Evolutionary conservation across 2,329 filamentous ascomycete genomes (phyloP).

Genomic region (Ophiostoma populinum): DNA sequence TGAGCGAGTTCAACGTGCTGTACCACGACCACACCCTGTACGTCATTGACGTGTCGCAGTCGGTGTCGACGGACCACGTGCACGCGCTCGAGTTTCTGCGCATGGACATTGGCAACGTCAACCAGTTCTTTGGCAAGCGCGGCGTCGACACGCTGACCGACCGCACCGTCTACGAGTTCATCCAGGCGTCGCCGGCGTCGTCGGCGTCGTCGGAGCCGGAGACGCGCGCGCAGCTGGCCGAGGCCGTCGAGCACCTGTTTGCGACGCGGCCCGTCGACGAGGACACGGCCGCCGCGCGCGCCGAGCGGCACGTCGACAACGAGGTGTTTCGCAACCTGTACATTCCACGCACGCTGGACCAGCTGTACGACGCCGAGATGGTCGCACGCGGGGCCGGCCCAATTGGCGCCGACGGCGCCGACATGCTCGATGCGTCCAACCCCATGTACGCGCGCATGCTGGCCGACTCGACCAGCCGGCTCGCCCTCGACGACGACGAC

Average conservation of each 20-base stretch:
- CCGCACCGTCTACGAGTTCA: constrained; percentile 66
- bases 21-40: constrained; percentile 71
- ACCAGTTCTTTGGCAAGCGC: constrained; percentile 78
- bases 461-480: no score
- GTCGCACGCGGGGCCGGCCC: constrained; percentile 26
- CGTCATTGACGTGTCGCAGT: constrained; percentile 95
- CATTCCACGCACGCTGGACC: constrained; percentile 86
- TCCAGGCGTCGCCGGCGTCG: constrained; percentile 41
- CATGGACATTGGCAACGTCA: constrained; percentile 97
- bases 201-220: constrained; percentile 19
- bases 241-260: constrained; percentile 50
- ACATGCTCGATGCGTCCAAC: constrained; percentile 35
- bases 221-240: constrained; percentile 37
- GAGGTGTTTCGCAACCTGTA: constrained; percentile 93
- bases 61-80: constrained; percentile 91
- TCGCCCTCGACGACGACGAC: constrained; percentile 35
- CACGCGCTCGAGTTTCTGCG: constrained; percentile 81
- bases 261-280: constrained; percentile 30
- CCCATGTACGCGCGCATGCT: constrained; percentile 64
- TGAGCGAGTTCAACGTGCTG: constrained; percentile 95
- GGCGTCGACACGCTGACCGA: constrained; percentile 70
- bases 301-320: constrained; percentile 59
- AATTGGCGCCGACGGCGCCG: constrained; percentile 42
- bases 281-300: constrained; percentile 19
- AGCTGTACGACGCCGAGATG: constrained; percentile 91